These are phyloP conservation scores for Alternaria gansuensis DNA, from an alignment of 2,329 filamentous ascomycete genomes.

Conservation along the genomic window DNA sequence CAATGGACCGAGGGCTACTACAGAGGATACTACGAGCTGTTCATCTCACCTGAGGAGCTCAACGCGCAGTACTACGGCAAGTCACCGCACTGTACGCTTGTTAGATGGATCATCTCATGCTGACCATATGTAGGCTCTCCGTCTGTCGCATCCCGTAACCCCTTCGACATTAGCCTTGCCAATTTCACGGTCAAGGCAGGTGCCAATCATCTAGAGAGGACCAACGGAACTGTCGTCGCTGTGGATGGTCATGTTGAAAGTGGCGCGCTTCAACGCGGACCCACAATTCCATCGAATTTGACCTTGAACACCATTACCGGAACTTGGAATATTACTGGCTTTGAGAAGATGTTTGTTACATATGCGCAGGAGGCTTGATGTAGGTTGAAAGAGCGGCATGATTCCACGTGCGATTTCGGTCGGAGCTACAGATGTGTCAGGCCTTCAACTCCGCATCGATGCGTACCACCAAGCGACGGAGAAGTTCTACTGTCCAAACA, in stretches of 20 bases:
- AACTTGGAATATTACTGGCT: constrained; percentile 41
- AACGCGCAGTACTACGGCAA: constrained; percentile 70
- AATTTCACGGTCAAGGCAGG: constrained; percentile 73
- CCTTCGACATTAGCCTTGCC: constrained; percentile 70
- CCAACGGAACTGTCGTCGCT: constrained; percentile 48
- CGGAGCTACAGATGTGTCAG: constrained; percentile 1
- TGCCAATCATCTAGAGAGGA: constrained; percentile 64
- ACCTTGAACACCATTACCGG: constrained; percentile 45
- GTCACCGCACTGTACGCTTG: neutral
- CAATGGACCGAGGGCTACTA: constrained; percentile 78
- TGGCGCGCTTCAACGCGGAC: constrained; percentile 60
- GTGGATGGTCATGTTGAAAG: constrained; percentile 59
- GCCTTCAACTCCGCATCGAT: neutral
- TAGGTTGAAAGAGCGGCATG: neutral
- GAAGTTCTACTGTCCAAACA: neutral
- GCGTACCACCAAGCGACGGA: neutral
- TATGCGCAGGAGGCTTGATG: constrained; percentile 36
- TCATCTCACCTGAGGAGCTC: constrained; percentile 63
- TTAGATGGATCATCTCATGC: neutral
- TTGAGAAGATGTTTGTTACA: constrained; percentile 41
- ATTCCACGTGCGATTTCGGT: neutral
- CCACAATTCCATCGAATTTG: constrained; percentile 43
- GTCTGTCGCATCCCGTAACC: constrained; percentile 66
- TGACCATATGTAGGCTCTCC: constrained; percentile 52
- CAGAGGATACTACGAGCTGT: constrained; percentile 73